Conservation (phyloP, 2,329 filamentous ascomycete genomes). For the Cladosporium phlei region DNA sequence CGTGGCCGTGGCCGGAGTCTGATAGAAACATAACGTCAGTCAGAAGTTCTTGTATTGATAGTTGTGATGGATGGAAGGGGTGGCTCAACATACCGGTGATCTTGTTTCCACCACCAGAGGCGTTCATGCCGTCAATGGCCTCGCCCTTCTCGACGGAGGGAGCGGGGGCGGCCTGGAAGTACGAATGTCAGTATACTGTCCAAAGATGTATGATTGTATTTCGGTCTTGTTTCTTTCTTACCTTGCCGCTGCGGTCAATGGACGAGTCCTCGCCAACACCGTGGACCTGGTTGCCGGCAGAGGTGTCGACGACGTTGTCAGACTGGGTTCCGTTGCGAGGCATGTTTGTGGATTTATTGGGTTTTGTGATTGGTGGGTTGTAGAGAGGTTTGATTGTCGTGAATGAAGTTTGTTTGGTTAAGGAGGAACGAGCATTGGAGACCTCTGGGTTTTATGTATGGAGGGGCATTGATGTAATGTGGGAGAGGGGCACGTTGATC, state of each 20-base stretch:
- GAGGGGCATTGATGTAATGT: neutral
- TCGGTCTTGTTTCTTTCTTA: neutral
- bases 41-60: too few species aligned
- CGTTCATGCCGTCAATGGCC: slow-evolving; percentile 33
- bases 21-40: neutral
- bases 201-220: too few species aligned
- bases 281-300: slow-evolving; percentile 6
- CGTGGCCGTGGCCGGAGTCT: slow-evolving; percentile 5
- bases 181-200: slow-evolving; percentile 25
- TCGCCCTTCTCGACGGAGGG: slow-evolving; percentile 37
- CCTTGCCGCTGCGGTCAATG: neutral
- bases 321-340: slow-evolving; percentile 8
- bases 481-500: too few species aligned
- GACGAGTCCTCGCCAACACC: slow-evolving; percentile 4
- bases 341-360: neutral
- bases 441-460: neutral
- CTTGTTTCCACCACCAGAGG: slow-evolving; percentile 30
- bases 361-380: neutral
- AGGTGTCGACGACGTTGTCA: slow-evolving; percentile 13
- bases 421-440: neutral
- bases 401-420: neutral
- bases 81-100: slow-evolving; percentile 8
- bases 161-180: slow-evolving; percentile 32
- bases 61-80: neutral
- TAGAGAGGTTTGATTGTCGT: neutral